Conservation (phyloP, 1,284 basidiomycete species). For the Omphalotus olearius region DNA sequence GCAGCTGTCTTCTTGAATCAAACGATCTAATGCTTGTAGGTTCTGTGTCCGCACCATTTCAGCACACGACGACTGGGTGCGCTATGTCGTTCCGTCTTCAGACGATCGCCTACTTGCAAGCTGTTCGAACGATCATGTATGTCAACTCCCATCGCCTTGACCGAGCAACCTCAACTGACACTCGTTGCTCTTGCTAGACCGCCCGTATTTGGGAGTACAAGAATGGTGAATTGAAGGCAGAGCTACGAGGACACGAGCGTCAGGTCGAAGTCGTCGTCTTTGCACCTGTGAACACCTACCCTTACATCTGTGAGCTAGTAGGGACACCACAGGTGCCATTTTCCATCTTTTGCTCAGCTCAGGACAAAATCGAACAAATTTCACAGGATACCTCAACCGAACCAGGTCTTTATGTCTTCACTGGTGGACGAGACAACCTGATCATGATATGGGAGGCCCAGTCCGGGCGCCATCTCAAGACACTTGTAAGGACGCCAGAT, state of each 20-base stretch:
- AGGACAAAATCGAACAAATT: too few species aligned
- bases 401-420: conserved; percentile 63
- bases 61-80: conserved; percentile 61
- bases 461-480: conserved; percentile 51
- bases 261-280: conserved; percentile 83
- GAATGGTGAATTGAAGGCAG: conserved; percentile 75
- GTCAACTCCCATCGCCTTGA: conserved; percentile 23
- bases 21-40: conserved; percentile 28
- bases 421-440: conserved; percentile 84
- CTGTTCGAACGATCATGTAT: conserved; percentile 82
- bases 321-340: conserved; percentile 55
- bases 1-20: conserved; percentile 6
- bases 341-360: conserved; percentile 36
- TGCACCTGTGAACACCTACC: conserved; percentile 72
- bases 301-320: conserved; percentile 74
- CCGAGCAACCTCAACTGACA: background rate
- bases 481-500: background rate
- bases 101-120: conserved; percentile 76
- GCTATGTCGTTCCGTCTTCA: conserved; percentile 63
- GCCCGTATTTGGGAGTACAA: conserved; percentile 78
- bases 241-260: conserved; percentile 86
- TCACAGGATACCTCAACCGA: conserved; percentile 37
- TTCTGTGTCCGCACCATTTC: conserved; percentile 56
- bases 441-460: conserved; percentile 85
- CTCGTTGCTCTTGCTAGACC: conserved; percentile 54